These are phyloP conservation scores for Neurospora discreta DNA, from an alignment of 495 filamentous ascomycete species.

Conservation along the genomic window DNA sequence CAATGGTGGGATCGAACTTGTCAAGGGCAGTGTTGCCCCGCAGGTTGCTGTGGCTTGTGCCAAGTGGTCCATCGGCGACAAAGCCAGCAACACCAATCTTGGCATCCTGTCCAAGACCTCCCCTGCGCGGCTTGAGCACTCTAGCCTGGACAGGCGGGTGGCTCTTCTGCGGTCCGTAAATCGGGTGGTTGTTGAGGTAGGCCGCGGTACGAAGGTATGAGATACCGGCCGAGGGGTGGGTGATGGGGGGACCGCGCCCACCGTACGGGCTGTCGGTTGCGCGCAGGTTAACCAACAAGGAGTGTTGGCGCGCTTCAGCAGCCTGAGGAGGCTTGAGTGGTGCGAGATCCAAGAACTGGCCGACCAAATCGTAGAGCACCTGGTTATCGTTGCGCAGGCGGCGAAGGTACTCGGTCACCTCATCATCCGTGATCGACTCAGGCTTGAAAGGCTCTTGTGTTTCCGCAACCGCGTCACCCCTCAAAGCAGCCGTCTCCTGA, in stretches of 20 bases:
- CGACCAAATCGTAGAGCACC: slow-evolving; percentile 36
- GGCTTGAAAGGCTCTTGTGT: slow-evolving; percentile 18
- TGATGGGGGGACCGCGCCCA: slow-evolving; percentile 56
- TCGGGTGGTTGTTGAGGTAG: slow-evolving; percentile 65
- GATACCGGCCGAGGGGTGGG: slow-evolving; percentile 85
- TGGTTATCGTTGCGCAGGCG: slow-evolving; percentile 41
- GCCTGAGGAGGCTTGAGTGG: slow-evolving; percentile 20
- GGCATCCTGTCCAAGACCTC: not conserved
- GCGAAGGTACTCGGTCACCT: slow-evolving; percentile 50
- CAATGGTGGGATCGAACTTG: slow-evolving; percentile 44
- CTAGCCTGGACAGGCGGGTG: slow-evolving; percentile 57
- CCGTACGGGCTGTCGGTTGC: slow-evolving; percentile 38
- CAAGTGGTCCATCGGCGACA: slow-evolving; percentile 20
- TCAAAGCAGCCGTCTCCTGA: slow-evolving; percentile 32
- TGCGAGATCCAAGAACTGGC: slow-evolving; percentile 45
- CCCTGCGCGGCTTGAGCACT: slow-evolving; percentile 45
- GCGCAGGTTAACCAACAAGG: slow-evolving; percentile 5
- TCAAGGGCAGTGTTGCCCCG: slow-evolving; percentile 23
- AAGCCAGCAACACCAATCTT: slow-evolving; percentile 41
- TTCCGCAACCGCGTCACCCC: slow-evolving; percentile 26
- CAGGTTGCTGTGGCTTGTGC: slow-evolving; percentile 19
- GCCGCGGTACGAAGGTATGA: slow-evolving; percentile 68
- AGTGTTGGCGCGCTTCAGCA: not conserved
- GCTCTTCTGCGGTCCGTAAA: slow-evolving; percentile 62
- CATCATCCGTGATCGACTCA: slow-evolving; percentile 43